A percentile compares a stretch with the other conserved stretches of the same genome.
These are phyloP conservation scores for Ceratocystis lukuohia DNA, from an alignment of 2,329 filamentous ascomycete species.

Conservation along the genomic window DNA sequence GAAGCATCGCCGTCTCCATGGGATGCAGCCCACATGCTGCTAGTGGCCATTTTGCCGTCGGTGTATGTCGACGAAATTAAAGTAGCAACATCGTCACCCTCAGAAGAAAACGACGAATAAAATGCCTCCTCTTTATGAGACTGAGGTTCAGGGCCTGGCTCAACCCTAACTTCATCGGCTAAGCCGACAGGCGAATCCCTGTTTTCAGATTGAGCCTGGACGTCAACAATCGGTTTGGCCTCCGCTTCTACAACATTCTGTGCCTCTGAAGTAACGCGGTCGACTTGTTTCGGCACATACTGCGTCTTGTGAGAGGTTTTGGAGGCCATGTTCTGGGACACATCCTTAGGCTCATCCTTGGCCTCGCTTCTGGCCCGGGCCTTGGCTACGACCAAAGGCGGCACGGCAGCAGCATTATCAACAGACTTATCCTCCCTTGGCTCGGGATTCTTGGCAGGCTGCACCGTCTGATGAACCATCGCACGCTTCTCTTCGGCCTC, in stretches of 20 bases:
- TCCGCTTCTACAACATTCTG: neutral
- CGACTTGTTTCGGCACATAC: neutral
- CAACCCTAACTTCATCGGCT: neutral
- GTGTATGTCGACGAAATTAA: conserved; percentile 14
- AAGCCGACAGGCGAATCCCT: neutral
- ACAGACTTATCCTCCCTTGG: neutral
- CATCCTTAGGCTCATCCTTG: neutral
- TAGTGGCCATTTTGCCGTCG: conserved; percentile 11
- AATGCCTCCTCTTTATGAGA: conserved; percentile 14
- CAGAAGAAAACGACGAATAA: conserved; percentile 7
- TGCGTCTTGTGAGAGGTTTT: neutral
- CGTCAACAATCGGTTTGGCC: neutral
- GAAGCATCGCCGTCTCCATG: conserved; percentile 4
- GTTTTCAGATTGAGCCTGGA: neutral
- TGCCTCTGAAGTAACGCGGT: neutral
- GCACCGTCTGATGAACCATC: neutral
- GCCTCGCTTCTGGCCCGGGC: neutral
- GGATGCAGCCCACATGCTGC: conserved; percentile 11
- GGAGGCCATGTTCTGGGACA: neutral
- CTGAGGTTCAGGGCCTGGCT: conserved; percentile 21
- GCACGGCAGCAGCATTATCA: neutral
- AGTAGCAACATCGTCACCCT: conserved; percentile 10
- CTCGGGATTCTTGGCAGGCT: neutral
- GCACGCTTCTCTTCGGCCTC: neutral
- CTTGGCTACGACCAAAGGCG: neutral